Evolutionary conservation across 2,329 filamentous ascomycete genomes (phyloP), one percentile per base, ranked within the genome.

Genomic region (Colletotrichum viniferum): DNA sequence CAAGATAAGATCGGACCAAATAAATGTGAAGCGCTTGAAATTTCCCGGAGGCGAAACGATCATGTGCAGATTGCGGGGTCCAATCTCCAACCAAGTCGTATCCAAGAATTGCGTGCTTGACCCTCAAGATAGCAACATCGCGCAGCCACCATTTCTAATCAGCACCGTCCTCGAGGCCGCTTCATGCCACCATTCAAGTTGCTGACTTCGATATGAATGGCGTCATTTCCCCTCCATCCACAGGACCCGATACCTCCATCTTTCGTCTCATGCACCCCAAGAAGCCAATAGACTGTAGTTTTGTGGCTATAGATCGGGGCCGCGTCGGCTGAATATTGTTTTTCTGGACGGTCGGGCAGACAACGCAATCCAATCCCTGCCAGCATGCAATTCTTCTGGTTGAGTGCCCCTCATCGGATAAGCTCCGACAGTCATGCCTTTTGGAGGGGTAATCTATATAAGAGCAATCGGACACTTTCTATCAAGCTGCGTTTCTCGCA

Each of bases 351-450:
- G 62, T 55, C 38, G 12, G 43, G 18, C 26, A 48, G 32, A 30
- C 69, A 64, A 76, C 48, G 89, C 84, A 88, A 90, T 80, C 84
- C 93, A 28, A 90, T 85, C 61, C 84, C 90, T 64, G 88, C 88
- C 58, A 92, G 89, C 67, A 76, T 76, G 76, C 73, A 67, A 77
- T 76, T 48, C 28, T 64, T 26, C 18, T 38, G 34, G n/a, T 24
- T 16, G n/a, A 69, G 32, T 61, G 58, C 73, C 68, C 55, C 62
- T 61, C 74, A 60, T 74, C 62, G 71, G 71, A 43, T 75, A 36
- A 32, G 26, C 24, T 71, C 70, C 71, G 65, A 69, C 38, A n/a
- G 28, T 9, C 24, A 55, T 38, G 21, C 3, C 34, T 18, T 60
- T 60, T 21, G 61, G 71, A 74, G 60, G 58, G 64, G 52, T 56